phyloP scores from a whole-genome alignment of 352 stramenopile species.

The Achlya hypogyna region DNA sequence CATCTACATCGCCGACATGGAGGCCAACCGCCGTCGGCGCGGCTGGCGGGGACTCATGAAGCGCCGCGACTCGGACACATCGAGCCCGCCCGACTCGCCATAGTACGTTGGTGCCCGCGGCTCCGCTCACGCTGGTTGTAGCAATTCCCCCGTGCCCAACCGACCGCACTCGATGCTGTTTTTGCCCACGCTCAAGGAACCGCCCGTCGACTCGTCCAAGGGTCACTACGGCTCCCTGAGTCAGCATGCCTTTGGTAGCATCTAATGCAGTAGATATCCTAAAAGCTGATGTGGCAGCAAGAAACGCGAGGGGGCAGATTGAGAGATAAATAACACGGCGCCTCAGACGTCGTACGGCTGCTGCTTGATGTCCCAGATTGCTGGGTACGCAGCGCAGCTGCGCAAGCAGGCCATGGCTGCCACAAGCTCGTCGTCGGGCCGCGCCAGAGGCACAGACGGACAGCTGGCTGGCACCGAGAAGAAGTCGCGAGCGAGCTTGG shows the following conservation, averaged over 20 bases:
- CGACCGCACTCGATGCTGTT: not conserved
- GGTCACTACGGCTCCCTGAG: not conserved
- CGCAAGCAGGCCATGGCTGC: not conserved
- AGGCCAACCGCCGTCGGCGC: constrained; percentile 57
- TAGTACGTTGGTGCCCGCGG: constrained; percentile 10
- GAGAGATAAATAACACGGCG: constrained; percentile 4
- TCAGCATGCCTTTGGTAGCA: not conserved
- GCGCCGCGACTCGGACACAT: constrained; percentile 64
- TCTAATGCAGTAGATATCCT: not conserved
- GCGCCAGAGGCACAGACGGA: not conserved
- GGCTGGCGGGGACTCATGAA: constrained; percentile 80
- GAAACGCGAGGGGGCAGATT: not conserved
- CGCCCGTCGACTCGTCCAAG: not conserved
- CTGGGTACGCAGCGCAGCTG: not conserved
- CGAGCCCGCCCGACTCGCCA: constrained; percentile 22
- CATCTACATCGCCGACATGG: constrained; percentile 69
- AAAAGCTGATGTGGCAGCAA: not conserved
- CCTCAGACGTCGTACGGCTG: not conserved
- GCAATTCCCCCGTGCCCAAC: not conserved
- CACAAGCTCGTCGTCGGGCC: not conserved
- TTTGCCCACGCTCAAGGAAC: not conserved
- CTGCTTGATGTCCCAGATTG: not conserved
- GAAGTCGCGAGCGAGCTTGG: constrained; percentile 8
- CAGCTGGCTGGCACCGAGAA: constrained; percentile 16
- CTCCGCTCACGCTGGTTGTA: not conserved